These are phyloP conservation scores for Neurospora sp. DNA, from an alignment of 495 filamentous ascomycete species.

Conservation along the genomic window DNA sequence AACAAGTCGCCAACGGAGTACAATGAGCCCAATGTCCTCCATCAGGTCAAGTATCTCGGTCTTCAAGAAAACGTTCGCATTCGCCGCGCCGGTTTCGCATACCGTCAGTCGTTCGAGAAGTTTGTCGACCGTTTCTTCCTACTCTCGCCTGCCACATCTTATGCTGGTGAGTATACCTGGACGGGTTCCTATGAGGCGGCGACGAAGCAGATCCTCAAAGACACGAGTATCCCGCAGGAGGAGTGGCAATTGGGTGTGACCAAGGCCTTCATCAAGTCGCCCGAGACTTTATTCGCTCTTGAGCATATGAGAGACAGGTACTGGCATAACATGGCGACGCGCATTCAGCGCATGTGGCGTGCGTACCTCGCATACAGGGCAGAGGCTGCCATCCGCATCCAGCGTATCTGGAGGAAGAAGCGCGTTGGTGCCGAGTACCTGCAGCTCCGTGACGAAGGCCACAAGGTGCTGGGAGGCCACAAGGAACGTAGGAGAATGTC, in stretches of 20 bases:
- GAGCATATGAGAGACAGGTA: slow-evolving; percentile 97
- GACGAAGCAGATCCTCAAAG: slow-evolving; percentile 89
- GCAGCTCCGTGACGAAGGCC: slow-evolving; percentile 82
- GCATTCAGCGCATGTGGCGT: slow-evolving; percentile 95
- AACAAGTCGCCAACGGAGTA: slow-evolving; percentile 94
- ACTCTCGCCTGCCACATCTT: slow-evolving; percentile 86
- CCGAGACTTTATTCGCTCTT: slow-evolving; percentile 92
- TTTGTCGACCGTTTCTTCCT: slow-evolving; percentile 97
- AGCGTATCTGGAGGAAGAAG: slow-evolving; percentile 88
- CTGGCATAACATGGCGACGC: slow-evolving; percentile 98
- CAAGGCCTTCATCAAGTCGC: slow-evolving; percentile 98
- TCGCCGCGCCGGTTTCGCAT: slow-evolving; percentile 91
- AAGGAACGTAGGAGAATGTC: slow-evolving; percentile 90
- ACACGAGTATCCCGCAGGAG: slow-evolving; percentile 86
- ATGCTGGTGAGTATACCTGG: slow-evolving; percentile 97
- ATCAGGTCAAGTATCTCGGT: slow-evolving; percentile 99
- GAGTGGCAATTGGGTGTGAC: slow-evolving; percentile 97
- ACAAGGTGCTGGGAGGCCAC: slow-evolving; percentile 65
- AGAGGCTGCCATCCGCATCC: slow-evolving; percentile 88
- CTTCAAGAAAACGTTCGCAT: slow-evolving; percentile 98
- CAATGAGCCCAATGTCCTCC: slow-evolving; percentile 80
- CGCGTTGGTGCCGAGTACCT: slow-evolving; percentile 80
- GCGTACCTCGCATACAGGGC: slow-evolving; percentile 88
- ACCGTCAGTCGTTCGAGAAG: slow-evolving; percentile 95
- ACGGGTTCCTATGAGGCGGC: slow-evolving; percentile 75